These are phyloP conservation scores for Lignosus rhinocerotis DNA, from an alignment of 1,284 basidiomycete species.

Conservation along the genomic window DNA sequence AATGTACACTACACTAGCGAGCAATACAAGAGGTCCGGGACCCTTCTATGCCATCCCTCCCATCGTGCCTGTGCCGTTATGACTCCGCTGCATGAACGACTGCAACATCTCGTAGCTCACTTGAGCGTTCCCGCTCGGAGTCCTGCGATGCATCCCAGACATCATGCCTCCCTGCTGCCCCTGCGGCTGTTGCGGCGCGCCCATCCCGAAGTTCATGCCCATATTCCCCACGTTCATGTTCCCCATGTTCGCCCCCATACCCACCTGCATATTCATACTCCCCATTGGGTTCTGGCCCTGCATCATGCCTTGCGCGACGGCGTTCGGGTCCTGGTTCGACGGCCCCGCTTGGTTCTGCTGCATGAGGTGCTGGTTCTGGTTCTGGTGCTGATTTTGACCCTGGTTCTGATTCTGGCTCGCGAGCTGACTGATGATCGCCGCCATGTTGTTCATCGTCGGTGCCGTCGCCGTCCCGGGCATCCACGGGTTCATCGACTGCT, in stretches of 20 bases:
- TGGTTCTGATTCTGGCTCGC: neutral
- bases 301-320: neutral
- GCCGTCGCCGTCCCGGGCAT: neutral
- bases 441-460: slow-evolving; percentile 2
- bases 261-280: slow-evolving; percentile 5
- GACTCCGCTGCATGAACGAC: slow-evolving; percentile 59
- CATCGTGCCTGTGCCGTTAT: slow-evolving; percentile 17
- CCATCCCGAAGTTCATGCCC: slow-evolving; percentile 17
- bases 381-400: neutral
- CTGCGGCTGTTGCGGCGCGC: slow-evolving; percentile 10
- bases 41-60: slow-evolving; percentile 13
- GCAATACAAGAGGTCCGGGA: neutral
- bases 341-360: slow-evolving; percentile 6
- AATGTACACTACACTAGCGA: neutral
- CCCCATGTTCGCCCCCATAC: neutral
- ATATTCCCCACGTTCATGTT: slow-evolving; percentile 8
- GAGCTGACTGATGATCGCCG: slow-evolving; percentile 9
- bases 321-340: neutral
- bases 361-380: too few relatives aligned
- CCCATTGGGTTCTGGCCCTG: slow-evolving; percentile 1
- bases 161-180: slow-evolving; percentile 18
- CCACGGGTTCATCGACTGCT: slow-evolving; percentile 15
- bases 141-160: slow-evolving; percentile 21
- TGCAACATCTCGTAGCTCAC: slow-evolving; percentile 57
- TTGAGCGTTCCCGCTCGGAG: slow-evolving; percentile 28